Evolutionary conservation across 1,284 basidiomycete genomes (phyloP).

Genomic region (Sporisorium iseilematis-ciliati): DNA sequence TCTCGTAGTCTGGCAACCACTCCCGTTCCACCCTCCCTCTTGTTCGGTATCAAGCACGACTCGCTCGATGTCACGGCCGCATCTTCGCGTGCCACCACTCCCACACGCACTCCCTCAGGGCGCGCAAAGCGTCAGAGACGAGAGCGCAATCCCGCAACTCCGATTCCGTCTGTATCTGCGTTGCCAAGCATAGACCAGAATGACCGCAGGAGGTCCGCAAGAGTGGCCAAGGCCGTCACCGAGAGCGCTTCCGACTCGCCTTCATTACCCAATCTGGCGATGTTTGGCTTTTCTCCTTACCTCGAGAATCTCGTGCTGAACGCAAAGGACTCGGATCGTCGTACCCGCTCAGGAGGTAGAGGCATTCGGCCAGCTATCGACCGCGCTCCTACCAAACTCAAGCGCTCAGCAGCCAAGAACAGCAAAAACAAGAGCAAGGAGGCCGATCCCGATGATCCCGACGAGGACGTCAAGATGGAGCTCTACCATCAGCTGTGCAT

Average conservation of each 20-base stretch:
- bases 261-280: constrained; percentile 36
- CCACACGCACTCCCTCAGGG: constrained; percentile 28
- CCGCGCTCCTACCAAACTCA: constrained; percentile 23
- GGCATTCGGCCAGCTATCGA: constrained; percentile 26
- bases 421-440: constrained; percentile 41
- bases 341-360: constrained; percentile 37
- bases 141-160: constrained; percentile 30
- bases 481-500: constrained; percentile 48
- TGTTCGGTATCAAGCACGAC: constrained; percentile 18
- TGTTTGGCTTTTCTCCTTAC: constrained; percentile 46
- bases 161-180: constrained; percentile 2
- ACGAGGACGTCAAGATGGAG: constrained; percentile 40
- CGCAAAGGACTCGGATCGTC: constrained; percentile 41
- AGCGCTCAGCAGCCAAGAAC: constrained; percentile 27
- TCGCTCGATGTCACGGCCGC: constrained; percentile 32
- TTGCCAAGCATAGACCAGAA: constrained; percentile 39
- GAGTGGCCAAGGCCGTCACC: constrained; percentile 44
- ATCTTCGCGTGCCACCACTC: constrained; percentile 38
- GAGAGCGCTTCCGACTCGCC: constrained; percentile 25
- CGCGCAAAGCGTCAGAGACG: constrained; percentile 36
- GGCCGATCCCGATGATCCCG: constrained; percentile 29
- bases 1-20: constrained; percentile 43
- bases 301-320: constrained; percentile 50
- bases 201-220: constrained; percentile 39
- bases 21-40: constrained; percentile 28